phyloP scores from a whole-genome alignment of 768 basidiomycete species.

The Dentipellis sp. region DNA sequence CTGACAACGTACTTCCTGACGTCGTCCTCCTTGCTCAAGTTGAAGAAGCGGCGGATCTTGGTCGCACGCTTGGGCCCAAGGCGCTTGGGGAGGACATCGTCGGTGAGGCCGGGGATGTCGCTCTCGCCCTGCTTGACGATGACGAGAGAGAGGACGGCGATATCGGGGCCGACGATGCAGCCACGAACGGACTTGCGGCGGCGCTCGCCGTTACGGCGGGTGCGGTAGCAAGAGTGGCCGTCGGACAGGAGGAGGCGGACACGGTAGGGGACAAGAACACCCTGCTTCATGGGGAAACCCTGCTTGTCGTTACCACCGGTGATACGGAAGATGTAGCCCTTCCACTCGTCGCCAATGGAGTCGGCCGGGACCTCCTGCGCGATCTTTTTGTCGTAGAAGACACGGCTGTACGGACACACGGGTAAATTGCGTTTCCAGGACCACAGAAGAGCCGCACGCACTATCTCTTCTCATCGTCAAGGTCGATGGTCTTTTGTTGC shows the following conservation, averaged over 20 bases:
- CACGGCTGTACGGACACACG: conserved; percentile 44
- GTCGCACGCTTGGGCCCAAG: conserved; percentile 96
- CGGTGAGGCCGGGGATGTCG: conserved; percentile 88
- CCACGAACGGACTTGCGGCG: conserved; percentile 99
- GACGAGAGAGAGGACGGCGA: conserved; percentile 87
- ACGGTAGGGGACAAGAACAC: conserved; percentile 91
- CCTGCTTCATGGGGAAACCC: conserved; percentile 99
- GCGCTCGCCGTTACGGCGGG: conserved; percentile 88
- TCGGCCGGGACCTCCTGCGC: conserved; percentile 90
- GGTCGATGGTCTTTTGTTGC: conserved; percentile 90
- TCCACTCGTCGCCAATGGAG: conserved; percentile 90
- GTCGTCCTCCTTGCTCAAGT: conserved; percentile 95
- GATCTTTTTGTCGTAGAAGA: conserved; percentile 98
- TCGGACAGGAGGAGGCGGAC: conserved; percentile 88
- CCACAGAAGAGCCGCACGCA: conserved; percentile 25
- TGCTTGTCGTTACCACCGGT: conserved; percentile 98
- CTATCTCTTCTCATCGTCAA: conserved; percentile 88
- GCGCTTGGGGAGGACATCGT: conserved; percentile 86
- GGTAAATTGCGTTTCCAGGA: background rate
- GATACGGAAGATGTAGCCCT: conserved; percentile 94
- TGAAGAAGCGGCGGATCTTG: conserved; percentile 97
- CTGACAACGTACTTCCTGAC: conserved; percentile 96
- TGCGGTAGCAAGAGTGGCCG: conserved; percentile 97
- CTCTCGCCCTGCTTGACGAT: conserved; percentile 94
- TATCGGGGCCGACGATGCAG: conserved; percentile 96